Percentiles rank a stretch among this genome's conserved stretches.
Conservation (phyloP, 495 filamentous ascomycete genomes). For the Talaromyces ruber region DNA sequence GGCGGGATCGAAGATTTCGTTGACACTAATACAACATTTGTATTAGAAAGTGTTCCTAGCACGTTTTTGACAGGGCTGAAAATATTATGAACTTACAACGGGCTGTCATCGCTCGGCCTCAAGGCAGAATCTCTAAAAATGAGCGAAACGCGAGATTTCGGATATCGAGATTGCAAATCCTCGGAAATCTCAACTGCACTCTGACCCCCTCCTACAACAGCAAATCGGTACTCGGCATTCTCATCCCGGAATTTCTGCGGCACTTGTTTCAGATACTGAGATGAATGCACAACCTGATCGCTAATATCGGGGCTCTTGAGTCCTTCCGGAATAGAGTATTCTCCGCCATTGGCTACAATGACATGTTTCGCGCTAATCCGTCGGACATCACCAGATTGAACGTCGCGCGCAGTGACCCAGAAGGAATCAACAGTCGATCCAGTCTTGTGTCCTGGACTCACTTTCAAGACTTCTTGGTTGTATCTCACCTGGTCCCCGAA, state of each 20-base stretch:
- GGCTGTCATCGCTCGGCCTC: slow-evolving; percentile 87
- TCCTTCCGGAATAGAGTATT: slow-evolving; percentile 61
- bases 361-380: slow-evolving; percentile 66
- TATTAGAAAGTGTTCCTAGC: background rate
- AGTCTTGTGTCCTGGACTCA: slow-evolving; percentile 26
- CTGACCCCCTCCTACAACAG: slow-evolving; percentile 82
- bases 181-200: slow-evolving; percentile 93
- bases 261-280: slow-evolving; percentile 62
- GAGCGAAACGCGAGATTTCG: slow-evolving; percentile 63
- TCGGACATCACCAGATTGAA: slow-evolving; percentile 39
- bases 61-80: background rate
- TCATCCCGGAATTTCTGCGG: slow-evolving; percentile 51
- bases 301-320: slow-evolving; percentile 48
- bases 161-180: slow-evolving; percentile 72
- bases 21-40: slow-evolving; percentile 52
- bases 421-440: slow-evolving; percentile 40
- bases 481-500: slow-evolving; percentile 80
- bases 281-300: slow-evolving; percentile 71
- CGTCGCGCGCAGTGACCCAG: slow-evolving; percentile 43
- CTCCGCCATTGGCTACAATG: slow-evolving; percentile 76
- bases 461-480: slow-evolving; percentile 58
- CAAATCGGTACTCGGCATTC: slow-evolving; percentile 56
- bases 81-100: slow-evolving; percentile 71
- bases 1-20: slow-evolving; percentile 89
- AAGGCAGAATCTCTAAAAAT: slow-evolving; percentile 74